Conservation (phyloP, 805 yeast genomes). For the Candida vaughaniae region DNA sequence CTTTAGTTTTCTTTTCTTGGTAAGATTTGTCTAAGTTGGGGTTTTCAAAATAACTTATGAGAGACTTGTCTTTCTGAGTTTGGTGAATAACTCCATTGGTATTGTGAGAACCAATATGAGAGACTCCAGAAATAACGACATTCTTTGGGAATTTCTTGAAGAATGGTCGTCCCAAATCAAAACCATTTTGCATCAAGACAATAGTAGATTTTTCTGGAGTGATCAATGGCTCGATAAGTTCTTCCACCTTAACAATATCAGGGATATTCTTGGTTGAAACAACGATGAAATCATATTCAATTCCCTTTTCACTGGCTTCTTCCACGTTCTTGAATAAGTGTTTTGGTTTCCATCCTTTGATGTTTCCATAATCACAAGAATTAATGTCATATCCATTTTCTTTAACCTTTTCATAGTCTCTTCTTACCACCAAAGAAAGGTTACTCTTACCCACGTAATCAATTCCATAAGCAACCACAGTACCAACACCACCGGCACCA, state of each 20-base stretch:
- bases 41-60: conserved; percentile 53
- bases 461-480: conserved; percentile 67
- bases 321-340: conserved; percentile 25
- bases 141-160: conserved; percentile 26
- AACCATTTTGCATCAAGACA: conserved; percentile 39
- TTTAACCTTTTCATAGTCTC: conserved; percentile 30
- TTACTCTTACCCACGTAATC: conserved; percentile 43
- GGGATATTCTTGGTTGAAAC: conserved; percentile 38
- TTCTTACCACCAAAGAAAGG: conserved; percentile 38
- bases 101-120: conserved; percentile 35
- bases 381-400: conserved; percentile 30
- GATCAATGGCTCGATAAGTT: conserved; percentile 39
- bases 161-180: conserved; percentile 2
- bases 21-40: conserved; percentile 26
- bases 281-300: conserved; percentile 33
- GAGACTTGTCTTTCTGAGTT: conserved; percentile 48
- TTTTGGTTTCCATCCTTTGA: conserved; percentile 29
- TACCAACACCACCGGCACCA: conserved; percentile 88
- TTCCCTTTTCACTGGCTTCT: conserved; percentile 22
- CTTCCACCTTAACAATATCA: conserved; percentile 40
- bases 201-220: conserved; percentile 20
- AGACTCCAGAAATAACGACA: conserved; percentile 34
- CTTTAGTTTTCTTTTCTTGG: conserved; percentile 12
- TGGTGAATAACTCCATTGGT: conserved; percentile 48
- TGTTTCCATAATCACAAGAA: conserved; percentile 32